Evolutionary conservation across 1,284 basidiomycete species (phyloP).

Genomic region (Trametes pubescens): DNA sequence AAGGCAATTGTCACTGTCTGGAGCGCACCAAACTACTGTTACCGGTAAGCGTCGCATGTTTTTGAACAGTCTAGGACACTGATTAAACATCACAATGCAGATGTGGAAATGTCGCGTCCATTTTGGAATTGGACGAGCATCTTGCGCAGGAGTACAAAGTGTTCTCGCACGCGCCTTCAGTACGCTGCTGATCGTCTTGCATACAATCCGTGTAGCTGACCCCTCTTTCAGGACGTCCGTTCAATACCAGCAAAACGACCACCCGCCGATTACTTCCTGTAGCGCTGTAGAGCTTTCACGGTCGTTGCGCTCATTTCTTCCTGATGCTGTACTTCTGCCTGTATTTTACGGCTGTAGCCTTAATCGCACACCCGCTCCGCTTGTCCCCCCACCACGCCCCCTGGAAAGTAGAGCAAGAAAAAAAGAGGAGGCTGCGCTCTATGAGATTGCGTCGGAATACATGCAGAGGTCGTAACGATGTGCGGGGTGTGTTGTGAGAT

Average conservation of each 20-base stretch:
- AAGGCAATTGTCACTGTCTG: constrained; percentile 96
- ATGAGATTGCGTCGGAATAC: constrained; percentile 18
- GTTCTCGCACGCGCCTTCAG: constrained; percentile 80
- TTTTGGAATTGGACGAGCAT: constrained; percentile 91
- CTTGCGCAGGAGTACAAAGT: constrained; percentile 93
- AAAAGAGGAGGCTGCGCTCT: constrained; percentile 9
- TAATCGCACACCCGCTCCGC: background rate
- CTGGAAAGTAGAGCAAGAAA: background rate
- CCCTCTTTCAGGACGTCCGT: constrained; percentile 72
- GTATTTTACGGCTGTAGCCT: constrained; percentile 19
- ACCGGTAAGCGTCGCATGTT: constrained; percentile 79
- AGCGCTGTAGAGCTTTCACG: constrained; percentile 25
- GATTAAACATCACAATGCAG: constrained; percentile 47
- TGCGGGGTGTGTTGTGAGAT: constrained; percentile 3
- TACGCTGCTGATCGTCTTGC: constrained; percentile 35
- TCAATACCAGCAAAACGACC: constrained; percentile 90
- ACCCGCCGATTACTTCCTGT: constrained; percentile 86
- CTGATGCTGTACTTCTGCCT: background rate
- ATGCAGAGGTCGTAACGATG: constrained; percentile 14
- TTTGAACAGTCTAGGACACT: too few relatives aligned
- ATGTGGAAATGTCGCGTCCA: constrained; percentile 94
- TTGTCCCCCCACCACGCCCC: background rate
- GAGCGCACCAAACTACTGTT: constrained; percentile 99
- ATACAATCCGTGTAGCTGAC: constrained; percentile 35
- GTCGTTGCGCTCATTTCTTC: background rate